Percentiles rank a stretch among this genome's conserved stretches.
Evolutionary conservation across 2,329 filamentous ascomycete species (phyloP).

Genomic region (Trichoderma atrobrunneum): DNA sequence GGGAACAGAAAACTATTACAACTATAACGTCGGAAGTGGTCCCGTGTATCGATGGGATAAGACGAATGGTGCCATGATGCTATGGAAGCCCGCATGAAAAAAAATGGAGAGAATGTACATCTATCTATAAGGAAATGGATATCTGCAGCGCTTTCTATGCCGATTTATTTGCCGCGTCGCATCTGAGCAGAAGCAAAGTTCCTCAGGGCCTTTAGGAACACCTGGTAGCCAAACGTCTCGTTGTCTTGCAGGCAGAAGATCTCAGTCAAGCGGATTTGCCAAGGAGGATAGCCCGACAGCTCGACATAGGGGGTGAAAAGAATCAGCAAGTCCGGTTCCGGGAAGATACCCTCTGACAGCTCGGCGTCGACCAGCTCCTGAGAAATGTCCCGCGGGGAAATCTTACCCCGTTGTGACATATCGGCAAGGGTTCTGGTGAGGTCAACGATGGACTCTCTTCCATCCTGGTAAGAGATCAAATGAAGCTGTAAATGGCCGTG

Average conservation of each 20-base stretch:
- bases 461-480: constrained; percentile 83
- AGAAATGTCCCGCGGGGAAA: constrained; percentile 77
- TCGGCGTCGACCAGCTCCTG: constrained; percentile 86
- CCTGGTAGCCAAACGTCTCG: constrained; percentile 85
- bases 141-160: neutral
- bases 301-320: constrained; percentile 82
- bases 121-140: constrained; percentile 19
- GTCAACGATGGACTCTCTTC: constrained; percentile 90
- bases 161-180: constrained; percentile 66
- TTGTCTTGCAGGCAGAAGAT: constrained; percentile 81
- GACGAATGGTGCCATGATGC: constrained; percentile 47
- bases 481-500: constrained; percentile 58
- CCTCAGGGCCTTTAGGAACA: constrained; percentile 81
- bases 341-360: constrained; percentile 73
- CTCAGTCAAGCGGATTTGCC: constrained; percentile 92
- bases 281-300: constrained; percentile 89
- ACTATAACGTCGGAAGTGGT: constrained; percentile 75
- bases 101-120: neutral
- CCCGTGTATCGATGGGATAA: constrained; percentile 67
- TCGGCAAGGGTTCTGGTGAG: constrained; percentile 90
- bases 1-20: constrained; percentile 80
- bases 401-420: constrained; percentile 88
- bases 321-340: constrained; percentile 85
- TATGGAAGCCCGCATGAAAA: constrained; percentile 33
- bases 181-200: constrained; percentile 87